Percentiles rank a stretch among this genome's conserved stretches.
Conservation (phyloP, 1,284 basidiomycete genomes). For the Marasmius fiardii region DNA sequence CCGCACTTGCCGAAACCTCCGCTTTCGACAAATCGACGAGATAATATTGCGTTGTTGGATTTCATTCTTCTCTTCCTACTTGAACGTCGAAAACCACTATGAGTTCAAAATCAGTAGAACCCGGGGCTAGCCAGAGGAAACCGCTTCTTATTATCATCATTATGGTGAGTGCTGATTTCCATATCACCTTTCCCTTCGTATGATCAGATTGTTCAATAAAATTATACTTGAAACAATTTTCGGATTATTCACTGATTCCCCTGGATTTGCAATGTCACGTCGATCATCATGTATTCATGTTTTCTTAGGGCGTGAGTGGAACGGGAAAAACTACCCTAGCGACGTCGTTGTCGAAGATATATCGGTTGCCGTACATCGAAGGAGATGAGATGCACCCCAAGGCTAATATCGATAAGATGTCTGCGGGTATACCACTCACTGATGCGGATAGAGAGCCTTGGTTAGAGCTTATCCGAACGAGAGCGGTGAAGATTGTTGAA, state of each 20-base stretch:
- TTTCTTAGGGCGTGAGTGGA: slow-evolving; percentile 66
- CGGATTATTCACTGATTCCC: not conserved
- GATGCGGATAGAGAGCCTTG: slow-evolving; percentile 88
- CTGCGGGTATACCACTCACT: slow-evolving; percentile 69
- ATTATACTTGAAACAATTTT: not conserved
- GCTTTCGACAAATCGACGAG: too few relatives aligned
- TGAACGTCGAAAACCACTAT: not conserved
- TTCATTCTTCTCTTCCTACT: not conserved
- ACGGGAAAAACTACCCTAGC: slow-evolving; percentile 92
- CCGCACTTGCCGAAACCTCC: not conserved
- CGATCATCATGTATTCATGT: not conserved
- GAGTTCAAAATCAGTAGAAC: not conserved
- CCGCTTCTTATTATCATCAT: slow-evolving; percentile 41
- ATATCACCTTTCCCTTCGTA: too few relatives aligned
- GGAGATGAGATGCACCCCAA: slow-evolving; percentile 88
- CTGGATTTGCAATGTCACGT: not conserved
- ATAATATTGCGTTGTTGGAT: not conserved
- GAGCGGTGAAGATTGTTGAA: slow-evolving; percentile 50
- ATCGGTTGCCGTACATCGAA: slow-evolving; percentile 79
- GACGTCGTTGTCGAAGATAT: slow-evolving; percentile 52
- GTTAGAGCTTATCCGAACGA: slow-evolving; percentile 71
- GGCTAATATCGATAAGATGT: slow-evolving; percentile 89
- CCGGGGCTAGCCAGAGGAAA: slow-evolving; percentile 1
- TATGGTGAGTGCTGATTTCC: slow-evolving; percentile 35
- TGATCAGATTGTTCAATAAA: not conserved